Base-by-base conservation (phyloP, 2,329 filamentous ascomycete species). In the Cladosporium austrohemisphaericum region DNA sequence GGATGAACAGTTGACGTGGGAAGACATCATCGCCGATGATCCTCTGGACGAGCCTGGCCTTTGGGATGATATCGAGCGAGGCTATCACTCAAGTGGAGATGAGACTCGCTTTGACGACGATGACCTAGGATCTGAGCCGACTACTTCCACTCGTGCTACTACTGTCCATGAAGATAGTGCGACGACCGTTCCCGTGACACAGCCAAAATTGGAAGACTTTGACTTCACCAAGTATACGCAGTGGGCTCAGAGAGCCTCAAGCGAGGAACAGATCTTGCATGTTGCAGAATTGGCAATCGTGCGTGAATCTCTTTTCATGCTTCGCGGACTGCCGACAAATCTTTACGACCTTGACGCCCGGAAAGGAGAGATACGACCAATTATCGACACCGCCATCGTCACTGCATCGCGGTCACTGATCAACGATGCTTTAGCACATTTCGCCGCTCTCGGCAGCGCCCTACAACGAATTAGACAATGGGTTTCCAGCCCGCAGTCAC, bases 251-350 rank as follows among this genome's bases (percentile, higher is more conserved):
- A 14, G 11, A 11, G 4, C 8, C 14, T 31, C 25, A 14, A n/a
- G 10, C 14, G 25, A 7, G 13, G 16, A 18, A 11, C 16, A 29
- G 5, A 16, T 18, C 7, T 13, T 20, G 18, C 22, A 14, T 9
- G 72, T 92, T 5, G 80, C 85, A 0, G 91, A 95, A 63, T 72
- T 86, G 1, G 83, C 91, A 55, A 73, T 84, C 9, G 71, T 91
- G 20, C 81, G 89, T 40, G 90, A 97, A 61, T 79, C 82, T 0
- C 72, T 96, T 0, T 92, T 88, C 60, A 94, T 96, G 88, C 76
- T 97, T 0, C 80, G 82, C 47, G 91, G 91, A 1, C 71, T 93
- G 3, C 78, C 83, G 5, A 92, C 86, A 2, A 84, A 82, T 1
- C 63, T 95, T 1, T 95, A 91, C 59, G 49, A 57, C 8, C 55